phyloP scores from a whole-genome alignment of 2,329 filamentous ascomycete species.

The Fusarium nematophilum region DNA sequence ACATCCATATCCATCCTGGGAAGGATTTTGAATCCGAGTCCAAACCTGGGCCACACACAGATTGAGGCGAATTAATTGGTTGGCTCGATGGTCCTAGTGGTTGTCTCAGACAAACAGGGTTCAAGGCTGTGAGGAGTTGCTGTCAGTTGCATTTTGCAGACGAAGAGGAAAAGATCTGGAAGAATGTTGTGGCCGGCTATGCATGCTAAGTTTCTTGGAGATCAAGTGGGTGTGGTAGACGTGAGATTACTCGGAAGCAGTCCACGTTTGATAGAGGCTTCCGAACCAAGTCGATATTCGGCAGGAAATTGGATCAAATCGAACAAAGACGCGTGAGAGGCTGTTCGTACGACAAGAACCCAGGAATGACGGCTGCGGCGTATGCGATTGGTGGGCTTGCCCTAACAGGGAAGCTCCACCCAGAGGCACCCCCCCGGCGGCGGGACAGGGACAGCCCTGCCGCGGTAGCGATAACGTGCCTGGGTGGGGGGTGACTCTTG shows the following conservation, averaged over 20 bases:
- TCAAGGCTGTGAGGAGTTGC: conserved; percentile 16
- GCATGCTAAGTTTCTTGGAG: background rate
- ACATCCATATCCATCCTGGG: background rate
- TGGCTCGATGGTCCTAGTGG: conserved; percentile 3
- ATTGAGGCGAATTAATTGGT: conserved; percentile 5
- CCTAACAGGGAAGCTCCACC: conserved; percentile 13
- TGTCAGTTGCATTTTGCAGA: conserved; percentile 10
- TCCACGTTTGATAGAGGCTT: background rate
- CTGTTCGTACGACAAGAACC: conserved; percentile 34
- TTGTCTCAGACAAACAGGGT: conserved; percentile 32
- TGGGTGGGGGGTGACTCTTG: background rate
- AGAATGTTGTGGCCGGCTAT: background rate
- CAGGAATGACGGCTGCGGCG: conserved; percentile 28
- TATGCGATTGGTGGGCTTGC: conserved; percentile 37
- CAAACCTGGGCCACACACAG: conserved; percentile 2
- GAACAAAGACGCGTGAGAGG: conserved; percentile 26
- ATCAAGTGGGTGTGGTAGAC: background rate
- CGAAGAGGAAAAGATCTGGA: background rate
- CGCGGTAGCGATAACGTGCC: conserved; percentile 26
- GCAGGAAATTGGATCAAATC: conserved; percentile 23
- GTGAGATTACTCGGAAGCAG: conserved; percentile 4
- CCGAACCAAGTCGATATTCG: conserved; percentile 14
- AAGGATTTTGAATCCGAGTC: background rate
- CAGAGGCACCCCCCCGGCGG: background rate
- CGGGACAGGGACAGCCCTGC: conserved; percentile 32